Evolutionary conservation across 2,329 filamentous ascomycete species (phyloP), one percentile per base, ranked within the genome.

Genomic region (Penicillium thymicola): DNA sequence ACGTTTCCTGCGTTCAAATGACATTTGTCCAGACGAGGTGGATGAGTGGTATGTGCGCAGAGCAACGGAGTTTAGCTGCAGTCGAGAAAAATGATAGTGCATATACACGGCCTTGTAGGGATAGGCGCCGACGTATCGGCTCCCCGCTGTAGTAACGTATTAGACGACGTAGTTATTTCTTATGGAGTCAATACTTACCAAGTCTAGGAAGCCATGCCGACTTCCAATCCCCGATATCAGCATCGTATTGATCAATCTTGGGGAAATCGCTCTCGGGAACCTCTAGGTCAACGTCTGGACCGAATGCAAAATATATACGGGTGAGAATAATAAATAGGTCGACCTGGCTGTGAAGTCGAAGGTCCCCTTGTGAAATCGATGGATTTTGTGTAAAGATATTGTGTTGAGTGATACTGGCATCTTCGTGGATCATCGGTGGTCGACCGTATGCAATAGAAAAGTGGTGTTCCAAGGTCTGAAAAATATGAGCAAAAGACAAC

Each of bases 21-120:
- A 79, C 66, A 80, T 76, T 4, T 67, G 63, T 41, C 71, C 68
- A 6, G 71, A 66, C 14, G 73, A 72, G 11, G 65, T 67, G 14
- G 71, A 70, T 21, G 72, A 73, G 50, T 75, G 72, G 51, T 80
- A 76, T 9, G 78, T 78, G 30, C 79, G 75, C 25, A 82, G 66
- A 30, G 78, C 79, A 27, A 81, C 76, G 5, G 80, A 81, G 43
- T 80, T 77, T 9, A 82, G 68, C 45, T 81, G 78, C 18, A 82
- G 67, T 46, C 79, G 75, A 45, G 78, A 80, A 62, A 81, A 82
- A 63, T 81, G 72, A 58, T 79, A 80, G 61, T 82, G 78, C 57
- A 82, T 70, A 28, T 72, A 72, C 7, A 81, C 78, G 25, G 78
- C 79, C 65, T 80, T 80, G 51, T 77, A 75, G 21, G 80, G 80